Percentiles rank a stretch among this genome's conserved stretches.
These are phyloP conservation scores for Arxiozyma telluris DNA, from an alignment of 1,139 yeast genomes.

Conservation along the genomic window DNA sequence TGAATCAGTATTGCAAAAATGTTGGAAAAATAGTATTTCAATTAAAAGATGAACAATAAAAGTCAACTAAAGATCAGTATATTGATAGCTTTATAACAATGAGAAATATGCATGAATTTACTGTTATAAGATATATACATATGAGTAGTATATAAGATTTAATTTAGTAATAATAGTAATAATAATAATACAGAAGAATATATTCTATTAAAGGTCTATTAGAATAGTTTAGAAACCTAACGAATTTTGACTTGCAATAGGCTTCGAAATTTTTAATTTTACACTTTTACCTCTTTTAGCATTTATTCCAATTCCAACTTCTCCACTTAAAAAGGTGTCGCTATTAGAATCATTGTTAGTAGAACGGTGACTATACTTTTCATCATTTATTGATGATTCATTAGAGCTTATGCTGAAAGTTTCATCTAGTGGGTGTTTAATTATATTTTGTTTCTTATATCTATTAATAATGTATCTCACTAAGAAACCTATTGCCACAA, in stretches of 20 bases:
- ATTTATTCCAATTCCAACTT: conserved; percentile 8
- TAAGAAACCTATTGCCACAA: conserved; percentile 40
- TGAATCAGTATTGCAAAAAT: neutral
- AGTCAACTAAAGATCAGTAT: too few species aligned
- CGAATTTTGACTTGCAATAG: conserved; percentile 28
- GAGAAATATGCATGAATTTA: neutral
- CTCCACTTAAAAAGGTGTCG: conserved; percentile 3
- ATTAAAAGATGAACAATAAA: too few species aligned
- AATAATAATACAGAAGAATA: neutral
- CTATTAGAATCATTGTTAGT: conserved; percentile 14
- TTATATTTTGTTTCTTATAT: conserved; percentile 10
- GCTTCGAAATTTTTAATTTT: conserved; percentile 35
- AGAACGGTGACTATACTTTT: neutral
- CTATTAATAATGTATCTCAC: conserved; percentile 34
- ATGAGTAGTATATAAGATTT: too few species aligned
- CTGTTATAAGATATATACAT: neutral
- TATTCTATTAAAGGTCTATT: too few species aligned
- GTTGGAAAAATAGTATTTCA: neutral
- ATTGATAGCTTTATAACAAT: neutral
- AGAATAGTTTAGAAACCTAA: neutral
- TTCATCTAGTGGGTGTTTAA: conserved; percentile 6
- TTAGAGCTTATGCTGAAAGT: conserved; percentile 20
- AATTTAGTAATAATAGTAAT: too few species aligned
- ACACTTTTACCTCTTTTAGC: conserved; percentile 9
- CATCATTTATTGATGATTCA: conserved; percentile 19